phyloP scores from a whole-genome alignment of 345 rosid genomes.

The Heritiera fomes region DNA sequence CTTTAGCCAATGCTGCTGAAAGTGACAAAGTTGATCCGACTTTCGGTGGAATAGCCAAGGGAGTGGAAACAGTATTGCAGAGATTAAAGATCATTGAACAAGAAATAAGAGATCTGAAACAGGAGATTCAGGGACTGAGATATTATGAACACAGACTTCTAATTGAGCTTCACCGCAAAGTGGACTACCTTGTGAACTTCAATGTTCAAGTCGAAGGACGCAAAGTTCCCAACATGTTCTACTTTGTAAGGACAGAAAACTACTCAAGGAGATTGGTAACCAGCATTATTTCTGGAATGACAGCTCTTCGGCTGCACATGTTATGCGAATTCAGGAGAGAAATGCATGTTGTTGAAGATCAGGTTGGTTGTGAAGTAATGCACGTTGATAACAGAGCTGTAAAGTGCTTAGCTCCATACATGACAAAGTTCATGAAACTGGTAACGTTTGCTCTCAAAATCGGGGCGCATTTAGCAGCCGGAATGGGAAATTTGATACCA shows the following conservation, averaged over 20 bases:
- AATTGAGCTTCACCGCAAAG: slow-evolving; percentile 84
- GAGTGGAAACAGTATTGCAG: slow-evolving; percentile 81
- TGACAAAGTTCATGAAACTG: slow-evolving; percentile 80
- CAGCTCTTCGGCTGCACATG: slow-evolving; percentile 86
- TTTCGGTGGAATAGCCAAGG: slow-evolving; percentile 88
- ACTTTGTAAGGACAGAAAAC: slow-evolving; percentile 73
- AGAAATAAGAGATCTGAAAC: slow-evolving; percentile 91
- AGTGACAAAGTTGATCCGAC: slow-evolving; percentile 68
- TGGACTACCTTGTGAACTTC: slow-evolving; percentile 86
- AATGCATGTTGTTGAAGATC: slow-evolving; percentile 92
- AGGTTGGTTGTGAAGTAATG: slow-evolving; percentile 68
- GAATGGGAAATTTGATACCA: slow-evolving; percentile 94
- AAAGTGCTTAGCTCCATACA: slow-evolving; percentile 71
- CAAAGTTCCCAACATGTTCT: slow-evolving; percentile 92
- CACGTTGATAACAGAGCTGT: slow-evolving; percentile 74
- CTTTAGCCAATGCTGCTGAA: slow-evolving; percentile 28
- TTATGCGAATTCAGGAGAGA: slow-evolving; percentile 82
- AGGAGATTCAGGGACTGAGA: slow-evolving; percentile 93
- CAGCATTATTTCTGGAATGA: slow-evolving; percentile 72
- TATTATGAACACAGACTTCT: slow-evolving; percentile 87
- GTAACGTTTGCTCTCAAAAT: slow-evolving; percentile 85
- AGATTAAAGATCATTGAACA: slow-evolving; percentile 90
- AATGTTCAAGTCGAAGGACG: slow-evolving; percentile 80
- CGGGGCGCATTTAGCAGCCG: slow-evolving; percentile 87
- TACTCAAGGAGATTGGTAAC: slow-evolving; percentile 86